These are phyloP conservation scores for Ploettnerulaceae sp. DNA, from an alignment of 2,329 filamentous ascomycete genomes.

Conservation along the genomic window DNA sequence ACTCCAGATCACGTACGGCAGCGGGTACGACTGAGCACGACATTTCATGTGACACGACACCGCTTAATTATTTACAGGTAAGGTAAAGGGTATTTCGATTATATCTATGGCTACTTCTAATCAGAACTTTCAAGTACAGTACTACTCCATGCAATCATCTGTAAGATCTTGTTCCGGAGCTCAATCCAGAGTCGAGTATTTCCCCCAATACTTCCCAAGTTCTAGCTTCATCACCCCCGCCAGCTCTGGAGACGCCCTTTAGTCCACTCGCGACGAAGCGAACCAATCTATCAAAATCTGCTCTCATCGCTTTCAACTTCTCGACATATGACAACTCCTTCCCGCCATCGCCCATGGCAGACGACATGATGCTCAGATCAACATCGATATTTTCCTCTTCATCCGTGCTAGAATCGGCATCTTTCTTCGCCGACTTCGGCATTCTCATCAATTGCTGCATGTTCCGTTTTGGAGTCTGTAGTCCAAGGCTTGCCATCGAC, in stretches of 20 bases:
- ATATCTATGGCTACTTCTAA: not conserved
- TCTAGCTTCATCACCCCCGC: conserved; percentile 49
- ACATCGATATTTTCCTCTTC: conserved; percentile 36
- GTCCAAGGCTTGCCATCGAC: conserved; percentile 31
- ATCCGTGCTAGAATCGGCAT: conserved; percentile 35
- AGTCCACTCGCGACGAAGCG: conserved; percentile 69
- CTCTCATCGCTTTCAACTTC: conserved; percentile 51
- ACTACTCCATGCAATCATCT: not conserved
- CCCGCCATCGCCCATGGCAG: conserved; percentile 24
- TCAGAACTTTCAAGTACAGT: not conserved
- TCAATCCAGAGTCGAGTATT: conserved; percentile 52
- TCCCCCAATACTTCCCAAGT: conserved; percentile 81
- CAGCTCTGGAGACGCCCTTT: conserved; percentile 68
- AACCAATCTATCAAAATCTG: conserved; percentile 60
- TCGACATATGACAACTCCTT: conserved; percentile 43
- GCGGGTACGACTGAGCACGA: not conserved
- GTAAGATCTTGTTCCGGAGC: too few species aligned
- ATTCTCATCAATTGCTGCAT: conserved; percentile 17
- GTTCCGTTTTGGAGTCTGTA: conserved; percentile 31
- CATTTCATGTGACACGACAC: not conserved
- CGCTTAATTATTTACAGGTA: not conserved
- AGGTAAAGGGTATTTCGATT: not conserved
- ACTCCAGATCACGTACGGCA: too few species aligned
- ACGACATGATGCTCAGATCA: conserved; percentile 37
- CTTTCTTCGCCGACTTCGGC: conserved; percentile 26